Conservation (phyloP, 2,329 filamentous ascomycete genomes). For the Furcasterigmium furcatum region DNA sequence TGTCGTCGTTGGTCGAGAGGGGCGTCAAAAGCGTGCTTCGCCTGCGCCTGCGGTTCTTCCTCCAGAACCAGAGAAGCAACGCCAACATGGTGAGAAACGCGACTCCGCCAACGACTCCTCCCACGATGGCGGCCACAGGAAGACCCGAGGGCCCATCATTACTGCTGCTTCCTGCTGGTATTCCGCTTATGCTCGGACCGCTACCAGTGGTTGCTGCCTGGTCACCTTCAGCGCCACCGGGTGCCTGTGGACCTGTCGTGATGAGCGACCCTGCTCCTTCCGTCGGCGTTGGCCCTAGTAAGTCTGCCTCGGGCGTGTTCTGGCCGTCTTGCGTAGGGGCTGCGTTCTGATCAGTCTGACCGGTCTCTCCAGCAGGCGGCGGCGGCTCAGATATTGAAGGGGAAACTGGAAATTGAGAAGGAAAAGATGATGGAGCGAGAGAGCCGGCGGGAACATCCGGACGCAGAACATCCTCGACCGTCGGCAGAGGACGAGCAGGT, state of each 20-base stretch:
- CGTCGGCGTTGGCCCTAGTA: not conserved
- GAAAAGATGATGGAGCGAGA: not conserved
- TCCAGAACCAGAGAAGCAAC: conserved; percentile 49
- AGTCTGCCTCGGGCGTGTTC: not conserved
- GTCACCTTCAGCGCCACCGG: conserved; percentile 6
- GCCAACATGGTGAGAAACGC: conserved; percentile 41
- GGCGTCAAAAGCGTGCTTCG: conserved; percentile 48
- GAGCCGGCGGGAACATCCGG: not conserved
- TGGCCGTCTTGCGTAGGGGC: conserved; percentile 10
- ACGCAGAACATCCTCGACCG: not conserved
- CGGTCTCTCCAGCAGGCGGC: conserved; percentile 22
- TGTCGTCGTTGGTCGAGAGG: conserved; percentile 29
- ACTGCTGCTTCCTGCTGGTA: conserved; percentile 9
- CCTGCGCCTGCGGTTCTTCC: conserved; percentile 38
- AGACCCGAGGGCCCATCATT: conserved; percentile 16
- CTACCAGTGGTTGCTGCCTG: not conserved
- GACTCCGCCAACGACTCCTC: conserved; percentile 47
- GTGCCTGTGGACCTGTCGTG: not conserved
- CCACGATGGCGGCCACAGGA: conserved; percentile 43
- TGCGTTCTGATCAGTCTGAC: conserved; percentile 31
- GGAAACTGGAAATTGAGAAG: not conserved
- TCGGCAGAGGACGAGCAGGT: not conserved
- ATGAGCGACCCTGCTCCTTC: conserved; percentile 1
- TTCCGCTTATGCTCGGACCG: not conserved
- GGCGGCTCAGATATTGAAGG: conserved; percentile 5